A percentile compares a stretch with the other conserved stretches of the same genome.
Evolutionary conservation across 352 stramenopile genomes (phyloP).

Genomic region (Phytophthora kernoviae): DNA sequence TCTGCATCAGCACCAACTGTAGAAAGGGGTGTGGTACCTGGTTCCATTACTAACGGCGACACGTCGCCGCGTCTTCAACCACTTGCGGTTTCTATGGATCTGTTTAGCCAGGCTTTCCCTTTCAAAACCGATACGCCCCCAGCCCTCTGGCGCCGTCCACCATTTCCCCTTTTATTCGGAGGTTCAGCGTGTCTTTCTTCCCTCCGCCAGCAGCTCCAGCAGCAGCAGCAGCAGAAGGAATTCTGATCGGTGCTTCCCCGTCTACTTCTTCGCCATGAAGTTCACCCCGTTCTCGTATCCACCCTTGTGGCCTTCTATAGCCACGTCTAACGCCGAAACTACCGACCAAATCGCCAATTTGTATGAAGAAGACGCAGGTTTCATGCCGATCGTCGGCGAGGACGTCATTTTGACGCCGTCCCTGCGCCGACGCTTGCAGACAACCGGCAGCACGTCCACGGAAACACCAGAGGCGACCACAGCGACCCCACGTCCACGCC

Average conservation of each 20-base stretch:
- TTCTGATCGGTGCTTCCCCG: constrained; percentile 15
- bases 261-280: constrained; percentile 45
- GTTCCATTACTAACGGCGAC: no score
- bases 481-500: constrained; percentile 13
- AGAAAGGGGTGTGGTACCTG: no score
- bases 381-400: constrained; percentile 18
- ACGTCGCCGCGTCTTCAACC: no score
- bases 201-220: background rate
- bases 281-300: constrained; percentile 29
- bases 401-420: constrained; percentile 20
- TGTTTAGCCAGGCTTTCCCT: background rate
- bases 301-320: constrained; percentile 25
- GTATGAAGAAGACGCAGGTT: constrained; percentile 19
- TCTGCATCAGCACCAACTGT: no score
- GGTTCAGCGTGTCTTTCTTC: constrained; percentile 22
- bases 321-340: constrained; percentile 10
- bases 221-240: constrained; percentile 6
- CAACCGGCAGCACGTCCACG: constrained; percentile 14
- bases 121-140: background rate
- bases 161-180: constrained; percentile 44
- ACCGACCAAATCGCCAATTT: background rate
- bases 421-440: constrained; percentile 29
- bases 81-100: no score
- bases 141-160: background rate
- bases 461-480: constrained; percentile 4